Percentiles rank a stretch among this genome's conserved stretches.
Conservation (phyloP, 345 rosid species). For the Gossypium arboreum region DNA sequence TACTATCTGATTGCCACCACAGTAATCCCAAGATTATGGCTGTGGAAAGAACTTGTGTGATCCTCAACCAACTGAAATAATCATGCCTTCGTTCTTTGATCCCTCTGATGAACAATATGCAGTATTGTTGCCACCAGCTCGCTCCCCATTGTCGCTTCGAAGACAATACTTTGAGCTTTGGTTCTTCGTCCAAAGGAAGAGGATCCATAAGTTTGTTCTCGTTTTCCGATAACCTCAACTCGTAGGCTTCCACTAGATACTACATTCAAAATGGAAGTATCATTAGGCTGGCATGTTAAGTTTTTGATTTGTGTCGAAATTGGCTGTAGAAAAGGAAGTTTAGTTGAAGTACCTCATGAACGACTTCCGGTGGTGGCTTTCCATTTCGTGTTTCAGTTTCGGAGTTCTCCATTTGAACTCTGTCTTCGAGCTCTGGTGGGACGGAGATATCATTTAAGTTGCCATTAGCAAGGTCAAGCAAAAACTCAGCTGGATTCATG, state of each 20-base stretch:
- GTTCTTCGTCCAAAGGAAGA: conserved; percentile 65
- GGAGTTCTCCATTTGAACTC: conserved; percentile 64
- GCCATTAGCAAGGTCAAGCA: conserved; percentile 95
- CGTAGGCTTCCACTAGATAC: conserved; percentile 90
- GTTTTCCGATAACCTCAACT: conserved; percentile 61
- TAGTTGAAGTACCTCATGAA: conserved; percentile 56
- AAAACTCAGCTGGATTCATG: conserved; percentile 97
- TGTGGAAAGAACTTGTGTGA: conserved; percentile 89
- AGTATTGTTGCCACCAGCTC: conserved; percentile 82
- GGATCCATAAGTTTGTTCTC: conserved; percentile 70
- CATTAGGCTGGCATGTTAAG: not conserved
- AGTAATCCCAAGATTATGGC: conserved; percentile 83
- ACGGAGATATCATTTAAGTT: conserved; percentile 75
- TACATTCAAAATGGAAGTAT: conserved; percentile 25
- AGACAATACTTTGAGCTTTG: conserved; percentile 48
- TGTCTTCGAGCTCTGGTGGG: conserved; percentile 86
- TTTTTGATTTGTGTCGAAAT: conserved; percentile 10
- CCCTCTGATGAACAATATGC: conserved; percentile 75
- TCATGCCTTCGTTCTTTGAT: conserved; percentile 89
- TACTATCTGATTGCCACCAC: conserved; percentile 89
- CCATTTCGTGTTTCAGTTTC: conserved; percentile 44
- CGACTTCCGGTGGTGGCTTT: conserved; percentile 66
- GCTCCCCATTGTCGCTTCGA: conserved; percentile 83
- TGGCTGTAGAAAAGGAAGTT: not conserved
- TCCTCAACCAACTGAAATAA: conserved; percentile 89